Evolutionary conservation across 2,329 filamentous ascomycete species (phyloP).

Genomic region (Thielaviopsis punctulata): DNA sequence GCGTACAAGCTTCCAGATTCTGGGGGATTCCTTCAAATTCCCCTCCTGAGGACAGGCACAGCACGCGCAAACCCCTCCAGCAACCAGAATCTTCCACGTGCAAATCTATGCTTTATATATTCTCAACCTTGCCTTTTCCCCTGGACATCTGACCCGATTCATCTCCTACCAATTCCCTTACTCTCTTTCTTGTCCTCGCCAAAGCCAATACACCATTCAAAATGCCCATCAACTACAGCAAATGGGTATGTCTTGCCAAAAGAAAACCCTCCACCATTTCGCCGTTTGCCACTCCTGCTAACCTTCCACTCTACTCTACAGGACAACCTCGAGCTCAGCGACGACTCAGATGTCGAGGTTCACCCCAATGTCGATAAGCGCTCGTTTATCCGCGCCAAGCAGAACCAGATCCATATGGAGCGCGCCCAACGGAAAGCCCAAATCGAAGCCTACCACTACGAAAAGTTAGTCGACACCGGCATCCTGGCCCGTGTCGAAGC

Average conservation of each 20-base stretch:
- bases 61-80: neutral
- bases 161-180: neutral
- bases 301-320: slow-evolving; percentile 18
- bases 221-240: slow-evolving; percentile 45
- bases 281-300: slow-evolving; percentile 3
- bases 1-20: slow-evolving; percentile 2
- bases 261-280: neutral
- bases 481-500: slow-evolving; percentile 68
- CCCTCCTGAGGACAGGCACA: too few relatives aligned
- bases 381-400: slow-evolving; percentile 96
- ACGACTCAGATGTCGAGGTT: slow-evolving; percentile 95
- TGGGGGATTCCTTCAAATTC: slow-evolving; percentile 7
- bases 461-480: slow-evolving; percentile 81
- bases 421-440: slow-evolving; percentile 70
- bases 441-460: slow-evolving; percentile 84
- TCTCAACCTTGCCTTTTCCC: neutral
- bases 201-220: slow-evolving; percentile 13
- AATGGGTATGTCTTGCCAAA: slow-evolving; percentile 42
- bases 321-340: slow-evolving; percentile 88
- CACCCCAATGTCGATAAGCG: slow-evolving; percentile 98
- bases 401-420: slow-evolving; percentile 89
- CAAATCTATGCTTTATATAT: neutral
- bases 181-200: neutral
- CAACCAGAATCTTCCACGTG: neutral
- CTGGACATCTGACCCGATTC: too few relatives aligned